Evolutionary conservation across 495 filamentous ascomycete genomes (phyloP).

Genomic region (Xylaria curta): DNA sequence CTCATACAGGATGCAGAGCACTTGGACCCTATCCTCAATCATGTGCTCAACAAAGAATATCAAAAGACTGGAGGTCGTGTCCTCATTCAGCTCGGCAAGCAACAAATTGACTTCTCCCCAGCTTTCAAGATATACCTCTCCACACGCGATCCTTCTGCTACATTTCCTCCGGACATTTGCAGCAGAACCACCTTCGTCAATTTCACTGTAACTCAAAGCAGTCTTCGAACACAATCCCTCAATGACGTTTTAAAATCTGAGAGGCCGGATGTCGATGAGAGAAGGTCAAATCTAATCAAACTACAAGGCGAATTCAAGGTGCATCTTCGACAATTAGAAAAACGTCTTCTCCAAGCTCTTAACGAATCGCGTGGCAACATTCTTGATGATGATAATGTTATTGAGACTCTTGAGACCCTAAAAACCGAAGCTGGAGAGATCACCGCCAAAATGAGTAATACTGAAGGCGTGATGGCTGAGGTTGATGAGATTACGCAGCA

Average conservation of each 20-base stretch:
- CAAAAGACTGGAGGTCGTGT: slow-evolving; percentile 99
- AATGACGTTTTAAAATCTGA: slow-evolving; percentile 97
- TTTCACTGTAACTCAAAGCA: slow-evolving; percentile 98
- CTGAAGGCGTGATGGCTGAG: slow-evolving; percentile 96
- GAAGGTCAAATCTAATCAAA: slow-evolving; percentile 95
- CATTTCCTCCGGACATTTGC: slow-evolving; percentile 97
- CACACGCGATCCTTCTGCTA: slow-evolving; percentile 93
- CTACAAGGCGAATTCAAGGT: slow-evolving; percentile 98
- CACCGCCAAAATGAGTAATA: slow-evolving; percentile 92
- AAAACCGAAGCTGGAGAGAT: slow-evolving; percentile 98
- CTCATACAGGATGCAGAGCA: slow-evolving; percentile 98
- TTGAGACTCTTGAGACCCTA: slow-evolving; percentile 95
- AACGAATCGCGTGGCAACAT: slow-evolving; percentile 99
- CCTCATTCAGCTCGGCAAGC: slow-evolving; percentile 95
- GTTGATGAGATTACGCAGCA: slow-evolving; percentile 93
- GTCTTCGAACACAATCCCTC: slow-evolving; percentile 94
- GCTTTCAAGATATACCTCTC: slow-evolving; percentile 95
- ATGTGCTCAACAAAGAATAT: slow-evolving; percentile 99
- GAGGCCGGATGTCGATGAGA: slow-evolving; percentile 96
- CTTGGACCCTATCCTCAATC: slow-evolving; percentile 94
- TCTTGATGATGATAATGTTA: slow-evolving; percentile 96
- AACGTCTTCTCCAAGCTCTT: slow-evolving; percentile 88
- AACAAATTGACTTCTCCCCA: slow-evolving; percentile 99
- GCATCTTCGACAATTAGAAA: slow-evolving; percentile 95
- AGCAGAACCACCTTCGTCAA: slow-evolving; percentile 99